phyloP scores from a whole-genome alignment of 148 eudicot species.

The Cornus suecica region DNA sequence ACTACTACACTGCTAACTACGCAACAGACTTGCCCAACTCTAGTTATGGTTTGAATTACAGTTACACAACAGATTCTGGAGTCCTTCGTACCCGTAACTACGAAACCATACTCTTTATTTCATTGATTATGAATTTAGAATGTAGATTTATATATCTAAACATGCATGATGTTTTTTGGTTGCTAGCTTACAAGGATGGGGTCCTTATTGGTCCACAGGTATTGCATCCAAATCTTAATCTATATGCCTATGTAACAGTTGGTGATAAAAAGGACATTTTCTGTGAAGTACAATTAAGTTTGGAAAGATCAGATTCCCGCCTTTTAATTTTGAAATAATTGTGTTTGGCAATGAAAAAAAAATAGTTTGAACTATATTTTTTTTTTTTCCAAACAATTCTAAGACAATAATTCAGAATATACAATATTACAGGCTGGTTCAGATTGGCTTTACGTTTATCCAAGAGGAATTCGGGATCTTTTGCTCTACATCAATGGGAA shows the following conservation, averaged over 20 bases:
- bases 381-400: too few relatives aligned
- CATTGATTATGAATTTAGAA: background rate
- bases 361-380: too few relatives aligned
- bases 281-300: too few relatives aligned
- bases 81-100: slow-evolving; percentile 32
- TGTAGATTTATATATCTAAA: background rate
- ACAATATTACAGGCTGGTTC: slow-evolving; percentile 43
- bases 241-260: too few relatives aligned
- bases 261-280: too few relatives aligned
- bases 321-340: too few relatives aligned
- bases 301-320: too few relatives aligned
- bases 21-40: slow-evolving; percentile 29
- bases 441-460: slow-evolving; percentile 41
- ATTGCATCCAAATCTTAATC: slow-evolving; percentile 1
- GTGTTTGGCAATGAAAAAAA: too few relatives aligned
- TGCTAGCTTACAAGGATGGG: slow-evolving; percentile 42
- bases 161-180: background rate
- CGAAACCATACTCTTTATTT: background rate
- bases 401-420: too few relatives aligned
- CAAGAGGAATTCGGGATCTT: slow-evolving; percentile 41
- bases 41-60: slow-evolving; percentile 9
- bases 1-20: slow-evolving; percentile 54
- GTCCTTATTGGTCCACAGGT: slow-evolving; percentile 50
- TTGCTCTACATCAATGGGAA: slow-evolving; percentile 28
- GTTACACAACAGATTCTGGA: slow-evolving; percentile 32